Evolutionary conservation across 83 land plant species (phyloP), one percentile per base, ranked within the genome.

Genomic region (Diphasiastrum complanatum): DNA sequence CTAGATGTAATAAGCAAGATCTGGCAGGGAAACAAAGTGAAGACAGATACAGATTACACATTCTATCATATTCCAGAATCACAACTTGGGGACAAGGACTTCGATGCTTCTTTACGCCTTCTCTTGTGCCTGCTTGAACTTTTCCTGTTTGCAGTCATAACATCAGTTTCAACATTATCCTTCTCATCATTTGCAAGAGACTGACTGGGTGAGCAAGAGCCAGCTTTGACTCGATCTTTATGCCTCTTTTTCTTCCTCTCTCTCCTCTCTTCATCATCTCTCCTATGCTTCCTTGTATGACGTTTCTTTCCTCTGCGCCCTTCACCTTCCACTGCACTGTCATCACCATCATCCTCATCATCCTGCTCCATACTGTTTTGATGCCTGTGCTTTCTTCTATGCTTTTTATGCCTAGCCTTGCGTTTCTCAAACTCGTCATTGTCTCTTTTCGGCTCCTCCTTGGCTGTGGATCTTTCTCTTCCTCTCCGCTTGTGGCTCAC

Each of bases 361-460:
- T 23, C 45, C 30, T 52, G 59, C 51, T 65, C 33, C 0, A 51
- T 63, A 47, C 52, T 11, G 2, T 29, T 2, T 14, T 33, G 29
- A 35, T 31, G 40, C 60, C 68, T 24, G 29, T 53, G 68, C 16
- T 41, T 65, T 14, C 47, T 51, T 52, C 33, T 65, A 40, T 65
- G 68, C 59, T 53, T 65, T 37, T 26, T 50, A 38, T 65, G 68
- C 6, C 45, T 36, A 23, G 51, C 68, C 61, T 52, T 65, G 5
- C 34, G 46, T 23, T 40, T 51, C 14, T 52, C 61, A 25, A 38
- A 45, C 18, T 65, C 68, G 19, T 2, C 45, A 3, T 65, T 45
- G 32, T 65, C 61, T 10, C 51, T 46, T 26, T 51, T 31, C 50
- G 34, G 37, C 18, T 40, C 29, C n/a, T n/a, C n/a, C n/a, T n/a